These are phyloP conservation scores for Cinchona pubescens DNA, from an alignment of 257 asterid species.

Conservation along the genomic window DNA sequence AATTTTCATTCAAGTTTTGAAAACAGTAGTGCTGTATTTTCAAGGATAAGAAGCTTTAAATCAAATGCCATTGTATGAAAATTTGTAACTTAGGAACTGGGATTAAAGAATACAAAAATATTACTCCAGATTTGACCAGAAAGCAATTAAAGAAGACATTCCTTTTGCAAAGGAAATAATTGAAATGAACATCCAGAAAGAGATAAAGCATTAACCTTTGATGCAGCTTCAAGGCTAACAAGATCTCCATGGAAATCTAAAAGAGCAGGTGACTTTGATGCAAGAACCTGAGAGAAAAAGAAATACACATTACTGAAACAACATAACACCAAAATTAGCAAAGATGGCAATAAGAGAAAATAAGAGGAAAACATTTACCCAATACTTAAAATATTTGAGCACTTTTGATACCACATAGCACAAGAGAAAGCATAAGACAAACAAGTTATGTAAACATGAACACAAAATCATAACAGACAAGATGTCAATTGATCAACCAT, in stretches of 20 bases:
- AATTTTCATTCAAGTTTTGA: background rate
- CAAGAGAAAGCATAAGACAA: background rate
- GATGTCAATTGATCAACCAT: background rate
- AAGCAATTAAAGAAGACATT: background rate
- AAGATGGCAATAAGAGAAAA: constrained; percentile 7
- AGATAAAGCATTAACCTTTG: constrained; percentile 60
- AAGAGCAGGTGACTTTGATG: constrained; percentile 64
- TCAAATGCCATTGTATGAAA: background rate
- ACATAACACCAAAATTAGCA: constrained; percentile 9
- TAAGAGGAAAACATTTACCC: background rate
- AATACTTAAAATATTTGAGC: background rate
- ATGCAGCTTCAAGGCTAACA: constrained; percentile 78
- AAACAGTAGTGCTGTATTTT: background rate
- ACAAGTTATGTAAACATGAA: background rate
- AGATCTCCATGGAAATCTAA: constrained; percentile 71
- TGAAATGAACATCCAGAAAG: constrained; percentile 14
- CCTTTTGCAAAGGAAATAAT: background rate
- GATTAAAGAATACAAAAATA: background rate
- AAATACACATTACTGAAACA: constrained; percentile 9
- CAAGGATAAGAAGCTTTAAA: background rate
- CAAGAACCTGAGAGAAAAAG: constrained; percentile 65
- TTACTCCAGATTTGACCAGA: background rate
- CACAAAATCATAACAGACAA: background rate
- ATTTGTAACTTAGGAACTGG: background rate
- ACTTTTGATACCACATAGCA: background rate